Base-by-base conservation (phyloP, 805 yeast species). In the Ogataea degrootiae region DNA sequence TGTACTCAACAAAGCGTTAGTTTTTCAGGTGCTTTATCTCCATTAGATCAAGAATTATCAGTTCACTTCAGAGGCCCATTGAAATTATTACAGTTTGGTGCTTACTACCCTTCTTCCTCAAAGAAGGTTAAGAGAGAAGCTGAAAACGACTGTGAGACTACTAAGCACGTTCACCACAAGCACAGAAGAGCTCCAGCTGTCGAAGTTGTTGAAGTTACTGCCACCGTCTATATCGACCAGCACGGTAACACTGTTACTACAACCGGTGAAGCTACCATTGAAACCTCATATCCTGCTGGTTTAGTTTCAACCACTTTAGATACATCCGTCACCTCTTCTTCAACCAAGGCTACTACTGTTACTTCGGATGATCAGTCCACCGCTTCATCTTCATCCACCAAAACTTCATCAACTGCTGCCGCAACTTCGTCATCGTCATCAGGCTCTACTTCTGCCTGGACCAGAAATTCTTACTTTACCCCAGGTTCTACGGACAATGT, bases 11-110 rank as follows among this genome's bases (percentile, higher is more conserved):
- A 71, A 43, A 47, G 81, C 21, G 55, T 60, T 37, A 61, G 82
- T 8, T 85, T 89, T 74, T 73, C 83, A 15, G 96, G 96, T 46
- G 60, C 79, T 49, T 68, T 87, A 67, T 69, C 91, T 46, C 96
- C 96, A 37, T 74, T 89, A 53, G 85, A 87, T 67, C 94, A 88
- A 73, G 96, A 89, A 68, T 71, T 89, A 52, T 83, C 95, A 34
- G 82, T 89, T 50, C 96, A 89, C 68, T 85, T 88, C 75, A 84
- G 96, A 75, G 96, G 96, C 59, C 96, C 96, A 35, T 62, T 89
- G 58, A 76, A 79, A 64, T 79, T 89, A 64, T 71, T 74, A 62
- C 88, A 88, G 71, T 89, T 94, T 63, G 97, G 91, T 68, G 97
- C 88, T 47, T 94, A 91, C 76, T 82, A 83, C 61, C 91, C 78